Evolutionary conservation across 192 early-diverging fungal species (phyloP).

Genomic region (Oehlia diaphana): DNA sequence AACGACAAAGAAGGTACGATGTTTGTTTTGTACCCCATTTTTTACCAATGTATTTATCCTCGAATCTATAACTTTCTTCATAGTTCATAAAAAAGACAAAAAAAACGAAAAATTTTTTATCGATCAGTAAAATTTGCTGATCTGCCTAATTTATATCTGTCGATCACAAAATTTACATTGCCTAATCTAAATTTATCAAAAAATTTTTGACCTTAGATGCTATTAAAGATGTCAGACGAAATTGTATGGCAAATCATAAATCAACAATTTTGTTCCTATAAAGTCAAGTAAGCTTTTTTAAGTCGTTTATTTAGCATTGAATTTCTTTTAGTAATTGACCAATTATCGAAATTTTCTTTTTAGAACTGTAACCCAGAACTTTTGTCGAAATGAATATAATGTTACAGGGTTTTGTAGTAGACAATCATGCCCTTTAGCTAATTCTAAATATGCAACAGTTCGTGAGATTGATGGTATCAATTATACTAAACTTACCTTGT

Average conservation of each 20-base stretch:
- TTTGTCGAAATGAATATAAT: conserved; percentile 96
- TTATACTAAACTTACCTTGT: background rate
- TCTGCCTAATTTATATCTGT: background rate
- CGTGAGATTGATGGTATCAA: conserved; percentile 73
- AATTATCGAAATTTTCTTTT: background rate
- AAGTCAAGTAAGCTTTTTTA: conserved; percentile 77
- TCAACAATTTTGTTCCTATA: conserved; percentile 97
- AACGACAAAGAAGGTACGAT: conserved; percentile 93
- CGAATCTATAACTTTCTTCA: conserved; percentile 90
- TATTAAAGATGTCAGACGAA: conserved; percentile 56
- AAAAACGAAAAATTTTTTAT: background rate
- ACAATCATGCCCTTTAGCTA: conserved; percentile 93
- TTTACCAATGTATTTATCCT: conserved; percentile 91
- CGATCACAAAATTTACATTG: too few species aligned
- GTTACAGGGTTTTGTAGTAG: conserved; percentile 95
- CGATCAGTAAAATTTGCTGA: background rate
- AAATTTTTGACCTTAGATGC: conserved; percentile 22
- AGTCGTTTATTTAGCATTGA: background rate
- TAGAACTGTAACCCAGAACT: conserved; percentile 82
- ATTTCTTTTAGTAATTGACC: background rate
- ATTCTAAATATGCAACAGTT: conserved; percentile 93
- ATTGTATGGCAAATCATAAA: conserved; percentile 96
- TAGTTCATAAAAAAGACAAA: conserved; percentile 22
- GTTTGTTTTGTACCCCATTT: conserved; percentile 88
- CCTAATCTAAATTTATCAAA: too few species aligned